Base-by-base conservation (phyloP, 805 yeast genomes). In the Myxozyma kluyveri region DNA sequence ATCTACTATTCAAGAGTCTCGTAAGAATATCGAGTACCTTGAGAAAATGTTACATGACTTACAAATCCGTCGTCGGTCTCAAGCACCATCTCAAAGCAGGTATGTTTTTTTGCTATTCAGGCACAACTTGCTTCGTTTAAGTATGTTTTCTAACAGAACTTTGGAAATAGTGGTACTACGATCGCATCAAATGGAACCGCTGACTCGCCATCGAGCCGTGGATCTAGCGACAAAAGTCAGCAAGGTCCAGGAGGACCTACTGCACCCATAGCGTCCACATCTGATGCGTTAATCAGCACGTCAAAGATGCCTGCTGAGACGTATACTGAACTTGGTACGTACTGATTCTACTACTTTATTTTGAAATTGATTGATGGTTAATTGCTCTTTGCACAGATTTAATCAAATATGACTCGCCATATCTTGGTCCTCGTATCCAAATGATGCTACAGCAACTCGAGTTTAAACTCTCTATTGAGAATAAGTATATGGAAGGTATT, bases 401-500 rank as follows among this genome's bases (percentile, higher is more conserved):
- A 50, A 77, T 88, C 66, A 89, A 89, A 63, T 89, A 88, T 65
- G 97, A 93, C 63, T 87, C 96, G 62, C 96, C 97, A 0, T 87
- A 95, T 0, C 73, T 93, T 61, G 96, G 97, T 9, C 96, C 93
- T 63, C 80, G 93, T 57, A 93, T 93, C 64, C 96, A 88, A 69
- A 83, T 87, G 63, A 90, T 93, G 98, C 77, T 91, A 49, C 97
- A 90, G 70, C 95, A 89, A 69, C 75, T 93, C 54, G 96, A 90
- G 66, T 89, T 91, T 69, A 93, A 93, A 69, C 76, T 91, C 42
- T 93, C 91, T 65, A 95, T 91, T 35, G 99, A 93, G 68, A 82
- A 87, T 62, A 96, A 93, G 69, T 93, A 91, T 69, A 83, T 84
- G 63, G 91, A 84, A 59, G 98, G 97, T 4, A 89, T 89, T 61